phyloP scores from a whole-genome alignment of 768 basidiomycete species.

The Holtermanniella nyarrowii region DNA sequence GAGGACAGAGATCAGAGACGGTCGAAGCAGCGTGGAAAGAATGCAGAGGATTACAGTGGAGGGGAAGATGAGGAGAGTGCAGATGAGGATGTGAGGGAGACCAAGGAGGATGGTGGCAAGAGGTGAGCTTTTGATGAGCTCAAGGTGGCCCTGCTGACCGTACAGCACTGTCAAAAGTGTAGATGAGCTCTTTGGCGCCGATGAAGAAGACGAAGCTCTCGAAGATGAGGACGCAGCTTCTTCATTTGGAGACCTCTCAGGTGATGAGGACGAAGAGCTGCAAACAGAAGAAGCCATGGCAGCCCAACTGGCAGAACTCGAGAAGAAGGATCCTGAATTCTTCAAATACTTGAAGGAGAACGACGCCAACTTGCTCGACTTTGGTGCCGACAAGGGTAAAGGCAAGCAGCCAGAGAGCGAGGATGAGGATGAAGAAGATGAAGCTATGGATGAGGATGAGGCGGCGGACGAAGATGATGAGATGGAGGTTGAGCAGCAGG shows the following conservation, averaged over 20 bases:
- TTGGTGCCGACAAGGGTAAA: conserved; percentile 46
- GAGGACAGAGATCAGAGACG: conserved; percentile 50
- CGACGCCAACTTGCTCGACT: conserved; percentile 79
- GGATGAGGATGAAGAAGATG: conserved; percentile 42
- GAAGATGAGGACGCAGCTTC: conserved; percentile 43
- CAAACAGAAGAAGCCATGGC: conserved; percentile 55
- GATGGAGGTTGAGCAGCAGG: conserved; percentile 41
- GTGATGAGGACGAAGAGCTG: conserved; percentile 63
- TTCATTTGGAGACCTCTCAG: conserved; percentile 53
- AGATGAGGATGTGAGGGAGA: conserved; percentile 29
- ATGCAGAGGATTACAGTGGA: conserved; percentile 19
- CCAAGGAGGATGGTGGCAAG: conserved; percentile 13
- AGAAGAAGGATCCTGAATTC: conserved; percentile 97
- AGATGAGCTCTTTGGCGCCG: conserved; percentile 30
- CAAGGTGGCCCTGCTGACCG: conserved; percentile 21
- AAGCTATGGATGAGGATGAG: conserved; percentile 47
- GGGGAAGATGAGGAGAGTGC: conserved; percentile 41
- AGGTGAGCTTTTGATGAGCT: conserved; percentile 4
- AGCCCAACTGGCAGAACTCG: conserved; percentile 71
- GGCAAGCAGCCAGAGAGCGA: conserved; percentile 7
- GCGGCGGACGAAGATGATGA: conserved; percentile 46
- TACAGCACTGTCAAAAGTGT: conserved; percentile 27
- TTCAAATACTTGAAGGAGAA: conserved; percentile 96
- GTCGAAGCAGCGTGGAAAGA: conserved; percentile 40
- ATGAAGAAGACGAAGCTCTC: conserved; percentile 43